Percentiles rank a stretch among this genome's conserved stretches.
Conservation (phyloP, 495 filamentous ascomycete species). For the Podospora tetraspora region DNA sequence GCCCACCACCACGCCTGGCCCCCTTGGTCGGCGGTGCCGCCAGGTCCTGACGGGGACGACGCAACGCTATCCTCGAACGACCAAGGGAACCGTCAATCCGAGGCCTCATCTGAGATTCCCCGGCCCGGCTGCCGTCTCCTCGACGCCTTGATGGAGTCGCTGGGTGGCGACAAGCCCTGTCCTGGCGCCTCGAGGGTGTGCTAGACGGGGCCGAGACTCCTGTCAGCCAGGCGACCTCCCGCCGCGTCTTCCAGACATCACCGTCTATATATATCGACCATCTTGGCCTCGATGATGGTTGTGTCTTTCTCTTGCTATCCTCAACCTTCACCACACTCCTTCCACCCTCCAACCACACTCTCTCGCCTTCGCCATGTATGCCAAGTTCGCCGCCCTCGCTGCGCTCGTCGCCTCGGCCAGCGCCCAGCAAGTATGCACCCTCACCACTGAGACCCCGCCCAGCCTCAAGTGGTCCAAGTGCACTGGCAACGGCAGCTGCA, state of each 20-base stretch:
- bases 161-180: constrained; percentile 10
- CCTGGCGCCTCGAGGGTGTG: constrained; percentile 4
- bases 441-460: constrained; percentile 53
- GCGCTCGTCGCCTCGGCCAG: constrained; percentile 41
- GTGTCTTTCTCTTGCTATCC: constrained; percentile 19
- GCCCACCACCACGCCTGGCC: not conserved
- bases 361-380: constrained; percentile 24
- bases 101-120: constrained; percentile 16
- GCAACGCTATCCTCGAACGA: constrained; percentile 20
- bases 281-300: constrained; percentile 3
- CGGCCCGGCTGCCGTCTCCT: constrained; percentile 29
- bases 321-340: constrained; percentile 24
- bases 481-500: constrained; percentile 47
- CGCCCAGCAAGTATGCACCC: constrained; percentile 54
- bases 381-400: constrained; percentile 34
- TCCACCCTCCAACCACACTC: constrained; percentile 7
- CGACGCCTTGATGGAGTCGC: not conserved
- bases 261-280: constrained; percentile 24
- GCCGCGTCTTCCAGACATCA: not conserved
- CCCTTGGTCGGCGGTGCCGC: not conserved
- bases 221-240: not conserved
- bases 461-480: constrained; percentile 54
- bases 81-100: constrained; percentile 14
- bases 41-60: not conserved
- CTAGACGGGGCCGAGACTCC: constrained; percentile 21